A percentile compares a stretch with the other conserved stretches of the same genome.
These are phyloP conservation scores for Herpomyces periplanetae DNA, from an alignment of 2,329 filamentous ascomycete genomes.

Conservation along the genomic window DNA sequence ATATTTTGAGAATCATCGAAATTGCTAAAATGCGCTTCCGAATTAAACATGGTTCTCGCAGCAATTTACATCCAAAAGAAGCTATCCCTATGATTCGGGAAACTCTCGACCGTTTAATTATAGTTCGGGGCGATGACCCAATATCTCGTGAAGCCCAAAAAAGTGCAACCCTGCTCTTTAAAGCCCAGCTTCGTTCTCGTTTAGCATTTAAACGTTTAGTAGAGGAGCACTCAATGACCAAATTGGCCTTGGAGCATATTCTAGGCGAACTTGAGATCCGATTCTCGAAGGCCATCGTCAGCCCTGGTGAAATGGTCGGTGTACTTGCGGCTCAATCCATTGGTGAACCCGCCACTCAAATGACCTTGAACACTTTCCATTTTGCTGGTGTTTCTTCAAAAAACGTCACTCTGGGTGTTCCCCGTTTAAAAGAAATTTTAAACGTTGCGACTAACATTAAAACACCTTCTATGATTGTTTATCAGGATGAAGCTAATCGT, in stretches of 20 bases:
- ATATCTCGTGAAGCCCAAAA: constrained; percentile 55
- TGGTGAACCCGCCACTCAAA: constrained; percentile 89
- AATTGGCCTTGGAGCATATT: constrained; percentile 64
- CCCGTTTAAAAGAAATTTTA: constrained; percentile 93
- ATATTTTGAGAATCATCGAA: constrained; percentile 60
- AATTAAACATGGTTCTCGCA: constrained; percentile 45
- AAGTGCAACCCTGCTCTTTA: constrained; percentile 65
- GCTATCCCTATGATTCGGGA: constrained; percentile 40
- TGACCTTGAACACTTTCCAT: constrained; percentile 98
- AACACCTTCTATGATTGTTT: constrained; percentile 85
- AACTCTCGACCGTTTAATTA: constrained; percentile 32
- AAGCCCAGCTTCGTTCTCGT: constrained; percentile 52
- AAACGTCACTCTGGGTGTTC: constrained; percentile 96
- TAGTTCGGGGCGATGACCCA: constrained; percentile 46
- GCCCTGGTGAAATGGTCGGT: constrained; percentile 91
- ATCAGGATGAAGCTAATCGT: constrained; percentile 20
- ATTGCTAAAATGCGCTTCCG: constrained; percentile 65
- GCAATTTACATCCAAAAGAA: constrained; percentile 55
- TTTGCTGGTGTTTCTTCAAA: constrained; percentile 98
- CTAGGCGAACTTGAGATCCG: constrained; percentile 60
- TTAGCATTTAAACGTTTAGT: constrained; percentile 78
- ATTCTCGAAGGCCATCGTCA: constrained; percentile 50
- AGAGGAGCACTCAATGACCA: constrained; percentile 45
- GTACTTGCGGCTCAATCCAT: constrained; percentile 92
- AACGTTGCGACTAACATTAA: constrained; percentile 95